These are phyloP conservation scores for Luffa acutangula DNA, from an alignment of 306 rosid genomes.

Conservation along the genomic window DNA sequence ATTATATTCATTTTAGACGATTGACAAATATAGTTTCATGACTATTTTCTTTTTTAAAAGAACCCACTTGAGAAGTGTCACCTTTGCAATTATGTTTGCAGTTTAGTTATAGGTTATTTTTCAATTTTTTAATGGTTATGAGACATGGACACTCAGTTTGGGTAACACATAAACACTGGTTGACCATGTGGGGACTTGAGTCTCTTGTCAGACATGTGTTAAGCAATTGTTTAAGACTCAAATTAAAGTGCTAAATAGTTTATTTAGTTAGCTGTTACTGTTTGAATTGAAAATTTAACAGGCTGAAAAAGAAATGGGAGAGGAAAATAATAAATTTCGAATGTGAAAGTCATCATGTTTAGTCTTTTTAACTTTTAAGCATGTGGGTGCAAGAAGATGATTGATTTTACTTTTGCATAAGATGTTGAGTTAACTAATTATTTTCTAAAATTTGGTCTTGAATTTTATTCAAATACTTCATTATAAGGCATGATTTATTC, in stretches of 20 bases:
- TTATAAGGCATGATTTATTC: background rate
- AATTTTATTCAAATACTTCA: background rate
- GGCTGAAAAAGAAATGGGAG: background rate
- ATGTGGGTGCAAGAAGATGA: background rate
- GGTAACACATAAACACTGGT: background rate
- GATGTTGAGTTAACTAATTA: background rate
- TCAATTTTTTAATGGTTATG: background rate
- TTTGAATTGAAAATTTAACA: background rate
- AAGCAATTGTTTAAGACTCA: background rate
- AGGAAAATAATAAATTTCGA: background rate
- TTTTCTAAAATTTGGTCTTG: background rate
- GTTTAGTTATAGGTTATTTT: background rate
- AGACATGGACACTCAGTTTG: background rate
- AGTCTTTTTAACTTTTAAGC: background rate
- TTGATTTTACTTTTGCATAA: background rate
- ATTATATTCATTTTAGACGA: background rate
- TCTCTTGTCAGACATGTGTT: background rate
- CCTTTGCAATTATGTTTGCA: background rate
- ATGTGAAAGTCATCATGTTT: background rate
- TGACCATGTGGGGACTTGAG: background rate
- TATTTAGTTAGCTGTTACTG: background rate
- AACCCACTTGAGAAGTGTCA: background rate
- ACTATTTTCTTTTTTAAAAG: background rate
- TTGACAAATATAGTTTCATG: background rate
- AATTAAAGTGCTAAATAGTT: background rate